These are phyloP conservation scores for Lactifluus piperatus DNA, from an alignment of 768 basidiomycete genomes.

Conservation along the genomic window DNA sequence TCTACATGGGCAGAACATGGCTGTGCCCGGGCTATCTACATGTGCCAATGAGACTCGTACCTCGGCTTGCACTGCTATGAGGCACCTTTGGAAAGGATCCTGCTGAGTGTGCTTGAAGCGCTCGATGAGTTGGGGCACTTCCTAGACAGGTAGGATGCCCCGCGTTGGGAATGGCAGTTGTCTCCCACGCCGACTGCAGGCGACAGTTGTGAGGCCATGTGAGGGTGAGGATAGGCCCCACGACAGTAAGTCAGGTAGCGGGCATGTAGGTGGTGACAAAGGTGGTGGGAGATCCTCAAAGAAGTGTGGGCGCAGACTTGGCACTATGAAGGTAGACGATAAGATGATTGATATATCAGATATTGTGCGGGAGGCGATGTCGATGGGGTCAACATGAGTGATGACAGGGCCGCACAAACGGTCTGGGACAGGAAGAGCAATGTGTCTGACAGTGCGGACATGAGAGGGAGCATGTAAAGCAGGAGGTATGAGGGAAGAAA, in stretches of 20 bases:
- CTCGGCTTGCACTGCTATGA: neutral
- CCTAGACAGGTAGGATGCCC: constrained; percentile 28
- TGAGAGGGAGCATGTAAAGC: neutral
- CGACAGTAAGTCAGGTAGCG: constrained; percentile 12
- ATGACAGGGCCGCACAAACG: neutral
- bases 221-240: constrained; percentile 9
- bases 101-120: constrained; percentile 7
- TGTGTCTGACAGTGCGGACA: neutral
- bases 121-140: constrained; percentile 20
- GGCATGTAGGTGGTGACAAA: constrained; percentile 17
- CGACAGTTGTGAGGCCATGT: constrained; percentile 13
- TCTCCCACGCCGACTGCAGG: constrained; percentile 33
- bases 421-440: neutral
- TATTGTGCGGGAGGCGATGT: neutral
- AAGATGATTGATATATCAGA: constrained; percentile 15
- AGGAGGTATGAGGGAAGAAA: neutral
- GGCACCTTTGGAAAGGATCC: neutral
- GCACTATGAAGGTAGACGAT: constrained; percentile 16
- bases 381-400: neutral
- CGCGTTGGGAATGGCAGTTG: constrained; percentile 44
- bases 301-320: constrained; percentile 14
- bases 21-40: no score
- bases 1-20: no score
- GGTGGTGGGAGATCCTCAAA: constrained; percentile 19
- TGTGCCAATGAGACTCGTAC: no score